Evolutionary conservation across 768 basidiomycete genomes (phyloP).

Genomic region (Leucocoprinus birnbaumii): DNA sequence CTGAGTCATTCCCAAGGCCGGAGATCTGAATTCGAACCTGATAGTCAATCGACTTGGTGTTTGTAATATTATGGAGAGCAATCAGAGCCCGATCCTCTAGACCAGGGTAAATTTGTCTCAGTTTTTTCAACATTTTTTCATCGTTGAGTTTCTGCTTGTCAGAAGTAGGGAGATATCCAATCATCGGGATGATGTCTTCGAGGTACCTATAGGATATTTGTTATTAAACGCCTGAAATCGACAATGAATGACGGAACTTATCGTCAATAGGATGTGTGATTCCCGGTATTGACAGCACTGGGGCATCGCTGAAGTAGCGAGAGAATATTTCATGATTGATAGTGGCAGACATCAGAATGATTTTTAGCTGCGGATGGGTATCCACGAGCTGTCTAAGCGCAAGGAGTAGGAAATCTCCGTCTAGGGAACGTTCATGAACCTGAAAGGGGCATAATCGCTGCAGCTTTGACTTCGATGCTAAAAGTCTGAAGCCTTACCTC

Average conservation of each 20-base stretch:
- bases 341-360: constrained; percentile 92
- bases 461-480: not conserved
- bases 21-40: constrained; percentile 40
- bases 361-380: constrained; percentile 63
- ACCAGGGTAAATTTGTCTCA: constrained; percentile 45
- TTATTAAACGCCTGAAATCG: not conserved
- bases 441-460: constrained; percentile 29
- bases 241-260: constrained; percentile 39
- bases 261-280: constrained; percentile 77
- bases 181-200: constrained; percentile 66
- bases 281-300: constrained; percentile 82
- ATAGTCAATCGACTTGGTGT: constrained; percentile 69
- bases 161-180: constrained; percentile 52
- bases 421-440: constrained; percentile 92
- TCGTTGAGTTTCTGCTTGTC: constrained; percentile 42
- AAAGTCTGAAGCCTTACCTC: constrained; percentile 53
- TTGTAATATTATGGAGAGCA: constrained; percentile 58
- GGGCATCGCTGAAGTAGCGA: constrained; percentile 79
- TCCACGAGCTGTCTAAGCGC: constrained; percentile 76
- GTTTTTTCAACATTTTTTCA: constrained; percentile 26
- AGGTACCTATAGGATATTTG: constrained; percentile 54
- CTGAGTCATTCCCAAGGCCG: not conserved
- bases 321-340: constrained; percentile 88
- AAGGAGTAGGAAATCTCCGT: constrained; percentile 85
- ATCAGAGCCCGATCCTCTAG: constrained; percentile 48